Base-by-base conservation (phyloP, 2,329 filamentous ascomycete genomes). In the Ophiocordyceps camponoti-floridani region DNA sequence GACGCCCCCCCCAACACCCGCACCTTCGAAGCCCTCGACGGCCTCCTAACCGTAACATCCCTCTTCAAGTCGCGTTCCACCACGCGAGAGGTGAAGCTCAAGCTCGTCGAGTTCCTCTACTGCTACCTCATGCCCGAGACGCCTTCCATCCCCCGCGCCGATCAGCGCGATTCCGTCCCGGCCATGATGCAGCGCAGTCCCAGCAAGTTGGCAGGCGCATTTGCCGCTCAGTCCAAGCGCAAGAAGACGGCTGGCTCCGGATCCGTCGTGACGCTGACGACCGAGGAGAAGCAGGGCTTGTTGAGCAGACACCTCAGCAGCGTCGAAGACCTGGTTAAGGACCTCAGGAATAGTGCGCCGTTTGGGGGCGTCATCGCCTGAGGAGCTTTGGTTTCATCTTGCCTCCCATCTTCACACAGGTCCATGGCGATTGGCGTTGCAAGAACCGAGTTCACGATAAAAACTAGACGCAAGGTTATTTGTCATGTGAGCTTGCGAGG, bases 91-190 rank as follows among this genome's bases (percentile, higher is more conserved):
- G 88, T 96, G 51, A 95, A 94, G 67, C 75, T 94, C 57, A 91
- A 94, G 62, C 77, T 94, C n/a, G 81, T 95, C 53, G 91, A 96
- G 62, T 96, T 96, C 58, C 67, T 98, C 44, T 96, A 96, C 69
- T 96, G 96, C 63, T 98, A 96, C 62, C 79, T 98, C 53, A 94
- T 96, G 82, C 88, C 89, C 43, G 91, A 98, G 64, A 77, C 75
- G 0, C 79, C 72, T 41, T 66, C 72, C 18, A 71, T 73, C 49
- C 71, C 74, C 5, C 63, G 64, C 49, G 66, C 70, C 48, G 65
- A 62, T 18, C 59, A 61, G 43, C 63, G 62, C 43, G 62, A 63
- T 47, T 68, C 67, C 2, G 56, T 70, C 9, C 66, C 71, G 8
- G 66, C 62, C 23, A 68, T 79, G 55, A 62, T 79, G 48, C 77